Base-by-base conservation (phyloP, 352 stramenopile species). In the Phytophthora fragariae region DNA sequence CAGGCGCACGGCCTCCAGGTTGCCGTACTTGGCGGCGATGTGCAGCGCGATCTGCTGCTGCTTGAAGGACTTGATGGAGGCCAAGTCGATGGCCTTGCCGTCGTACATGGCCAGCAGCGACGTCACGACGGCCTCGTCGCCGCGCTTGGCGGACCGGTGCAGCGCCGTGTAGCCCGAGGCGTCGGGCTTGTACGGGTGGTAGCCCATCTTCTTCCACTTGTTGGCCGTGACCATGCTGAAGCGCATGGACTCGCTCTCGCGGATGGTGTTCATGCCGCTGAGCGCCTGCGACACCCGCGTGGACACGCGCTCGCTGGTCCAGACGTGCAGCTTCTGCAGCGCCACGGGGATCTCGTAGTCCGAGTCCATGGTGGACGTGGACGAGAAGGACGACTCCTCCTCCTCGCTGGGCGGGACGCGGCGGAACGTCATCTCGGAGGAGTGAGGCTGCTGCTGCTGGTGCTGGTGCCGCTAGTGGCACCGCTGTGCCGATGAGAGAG, bases 121-220 rank as follows among this genome's bases (percentile, higher is more conserved):
- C 12, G 80, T 77, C 39, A 94, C 80, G 21, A 96, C 82, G 6
- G 80, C 62, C 44, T 83, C 79, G 63, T 94, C 87, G 33, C 87
- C 89, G 24, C 83, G 84, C 62, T 92, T 92, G 31, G 89, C 87
- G 2, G 87, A 83, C 33, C 89, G 87, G 59, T 96, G 89, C 46
- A 96, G 76, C 44, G 89, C 89, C 41, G 89, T 96, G 79, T 93
- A 96, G 21, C 89, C 89, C 37, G 79, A 86, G 29, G 82, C 84
- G 62, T 94, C 89, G 14, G 85, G 87, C 44, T 92, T 91, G 76
- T 94, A 96, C 47, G 89, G 89, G 61, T 94, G 84, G 62, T 96
- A 96, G 33, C 87, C 89, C 63, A 89, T 84, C 52, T 93, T 92
- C 62, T 92, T 92, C 89, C 89, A 96, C 74, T 94, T 94, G 77